A percentile compares a stretch with the other conserved stretches of the same genome.
These are phyloP conservation scores for Pestalotiopsis sp. DNA, from an alignment of 2,329 filamentous ascomycete genomes.

Conservation along the genomic window DNA sequence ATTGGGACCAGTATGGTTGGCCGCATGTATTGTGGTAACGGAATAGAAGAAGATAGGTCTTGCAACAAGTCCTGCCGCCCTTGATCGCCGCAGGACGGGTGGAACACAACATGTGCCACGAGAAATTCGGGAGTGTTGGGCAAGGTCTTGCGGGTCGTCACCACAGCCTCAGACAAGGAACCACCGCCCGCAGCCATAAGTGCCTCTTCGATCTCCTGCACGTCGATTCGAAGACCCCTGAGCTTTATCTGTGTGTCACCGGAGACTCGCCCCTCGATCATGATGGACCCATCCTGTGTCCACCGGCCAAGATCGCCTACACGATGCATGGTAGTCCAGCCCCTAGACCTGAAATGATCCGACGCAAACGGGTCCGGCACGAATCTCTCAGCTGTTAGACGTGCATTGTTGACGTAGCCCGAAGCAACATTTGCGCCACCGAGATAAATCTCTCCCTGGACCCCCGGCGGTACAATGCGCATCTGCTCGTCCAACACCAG, in stretches of 20 bases:
- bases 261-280: not conserved
- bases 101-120: not conserved
- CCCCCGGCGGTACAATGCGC: not conserved
- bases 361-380: not conserved
- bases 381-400: not conserved
- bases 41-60: not conserved
- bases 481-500: not conserved
- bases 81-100: too few species aligned
- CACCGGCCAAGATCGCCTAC: not conserved
- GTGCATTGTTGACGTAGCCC: not conserved
- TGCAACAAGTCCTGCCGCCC: not conserved
- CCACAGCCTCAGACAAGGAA: not conserved
- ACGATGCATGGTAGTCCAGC: not conserved
- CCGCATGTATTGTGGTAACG: not conserved
- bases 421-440: not conserved
- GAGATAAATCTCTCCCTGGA: not conserved
- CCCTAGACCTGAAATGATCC: not conserved
- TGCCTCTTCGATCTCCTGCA: not conserved
- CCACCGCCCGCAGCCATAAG: not conserved
- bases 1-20: not conserved
- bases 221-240: not conserved
- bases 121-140: not conserved
- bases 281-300: not conserved
- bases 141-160: not conserved
- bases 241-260: conserved; percentile 3